Conservation (phyloP, 129 eudicot species). For the Dittrichia graveolens region DNA sequence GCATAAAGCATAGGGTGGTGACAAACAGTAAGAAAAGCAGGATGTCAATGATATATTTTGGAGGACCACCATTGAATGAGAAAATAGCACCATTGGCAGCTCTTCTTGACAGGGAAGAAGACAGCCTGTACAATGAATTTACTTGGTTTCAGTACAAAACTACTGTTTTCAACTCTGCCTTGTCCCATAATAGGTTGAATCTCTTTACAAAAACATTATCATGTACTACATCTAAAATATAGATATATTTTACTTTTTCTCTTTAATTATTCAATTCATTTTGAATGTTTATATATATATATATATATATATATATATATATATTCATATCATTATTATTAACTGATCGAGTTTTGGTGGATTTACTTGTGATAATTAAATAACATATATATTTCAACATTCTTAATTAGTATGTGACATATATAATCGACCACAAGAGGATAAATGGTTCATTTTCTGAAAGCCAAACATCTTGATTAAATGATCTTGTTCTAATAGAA, state of each 20-base stretch:
- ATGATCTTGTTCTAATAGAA: too few relatives aligned
- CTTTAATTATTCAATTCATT: neutral
- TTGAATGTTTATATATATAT: too few relatives aligned
- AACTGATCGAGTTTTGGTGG: too few relatives aligned
- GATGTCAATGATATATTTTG: constrained; percentile 89
- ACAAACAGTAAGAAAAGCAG: constrained; percentile 68
- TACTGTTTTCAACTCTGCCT: constrained; percentile 55
- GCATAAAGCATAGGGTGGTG: constrained; percentile 83
- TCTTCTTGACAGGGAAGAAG: constrained; percentile 59
- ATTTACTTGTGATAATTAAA: too few relatives aligned
- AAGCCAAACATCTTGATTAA: too few relatives aligned
- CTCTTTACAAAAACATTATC: constrained; percentile 66
- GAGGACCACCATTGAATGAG: constrained; percentile 92
- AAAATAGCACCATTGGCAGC: constrained; percentile 89
- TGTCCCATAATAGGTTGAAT: constrained; percentile 73
- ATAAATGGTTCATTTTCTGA: too few relatives aligned
- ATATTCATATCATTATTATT: too few relatives aligned
- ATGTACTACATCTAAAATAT: constrained; percentile 27
- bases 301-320: too few relatives aligned
- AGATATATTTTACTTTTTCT: neutral
- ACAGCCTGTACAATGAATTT: constrained; percentile 91
- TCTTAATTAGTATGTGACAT: too few relatives aligned
- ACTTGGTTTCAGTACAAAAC: constrained; percentile 92
- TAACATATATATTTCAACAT: too few relatives aligned
- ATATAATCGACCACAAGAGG: too few relatives aligned